Evolutionary conservation across 1,139 yeast genomes (phyloP).

Genomic region (Insectozyma bohioensis): DNA sequence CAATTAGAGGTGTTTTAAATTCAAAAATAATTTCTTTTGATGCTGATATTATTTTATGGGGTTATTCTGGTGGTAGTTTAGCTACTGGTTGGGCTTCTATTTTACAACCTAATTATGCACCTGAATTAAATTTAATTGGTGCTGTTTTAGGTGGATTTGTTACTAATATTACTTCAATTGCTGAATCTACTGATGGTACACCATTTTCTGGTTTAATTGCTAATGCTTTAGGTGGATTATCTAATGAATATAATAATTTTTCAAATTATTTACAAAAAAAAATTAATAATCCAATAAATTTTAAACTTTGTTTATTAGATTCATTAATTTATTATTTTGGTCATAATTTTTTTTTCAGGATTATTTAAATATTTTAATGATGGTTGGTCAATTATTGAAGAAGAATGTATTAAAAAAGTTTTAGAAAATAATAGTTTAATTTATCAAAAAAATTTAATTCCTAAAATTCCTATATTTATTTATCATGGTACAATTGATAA

Average conservation of each 20-base stretch:
- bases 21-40: conserved; percentile 24
- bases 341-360: conserved; percentile 18
- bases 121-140: conserved; percentile 29
- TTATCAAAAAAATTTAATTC: conserved; percentile 17
- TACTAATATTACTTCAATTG: conserved; percentile 23
- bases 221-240: conserved; percentile 26
- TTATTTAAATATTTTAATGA: conserved; percentile 16
- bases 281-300: conserved; percentile 2
- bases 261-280: neutral
- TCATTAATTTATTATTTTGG: conserved; percentile 14
- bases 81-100: conserved; percentile 40
- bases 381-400: conserved; percentile 18
- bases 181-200: conserved; percentile 22
- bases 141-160: conserved; percentile 34
- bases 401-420: conserved; percentile 15
- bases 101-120: conserved; percentile 32
- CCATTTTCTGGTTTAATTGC: conserved; percentile 27
- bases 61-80: conserved; percentile 43
- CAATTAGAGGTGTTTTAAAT: conserved; percentile 29
- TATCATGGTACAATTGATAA: conserved; percentile 33
- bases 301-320: conserved; percentile 16
- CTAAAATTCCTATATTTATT: conserved; percentile 33
- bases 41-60: conserved; percentile 34
- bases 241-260: conserved; percentile 27
- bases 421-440: conserved; percentile 24